These are phyloP conservation scores for Metrosideros polymorpha DNA, from an alignment of 441 rosid genomes.

Conservation along the genomic window DNA sequence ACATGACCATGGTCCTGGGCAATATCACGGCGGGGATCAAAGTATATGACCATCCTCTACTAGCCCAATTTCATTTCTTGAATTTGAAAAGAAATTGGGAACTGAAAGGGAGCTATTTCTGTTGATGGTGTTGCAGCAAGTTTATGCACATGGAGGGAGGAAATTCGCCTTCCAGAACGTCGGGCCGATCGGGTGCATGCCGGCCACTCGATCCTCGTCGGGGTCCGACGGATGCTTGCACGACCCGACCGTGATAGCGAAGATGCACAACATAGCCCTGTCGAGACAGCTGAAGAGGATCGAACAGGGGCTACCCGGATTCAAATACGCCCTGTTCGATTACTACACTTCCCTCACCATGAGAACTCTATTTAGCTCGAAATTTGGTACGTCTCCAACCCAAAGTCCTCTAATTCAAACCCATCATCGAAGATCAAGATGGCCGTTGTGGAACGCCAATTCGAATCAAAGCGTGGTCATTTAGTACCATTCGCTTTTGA, in stretches of 20 bases:
- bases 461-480: neutral
- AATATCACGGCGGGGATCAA: neutral
- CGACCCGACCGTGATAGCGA: slow-evolving; percentile 5
- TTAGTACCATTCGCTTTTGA: neutral
- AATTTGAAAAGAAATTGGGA: neutral
- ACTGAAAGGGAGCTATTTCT: neutral
- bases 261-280: slow-evolving; percentile 20
- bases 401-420: neutral
- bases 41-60: neutral
- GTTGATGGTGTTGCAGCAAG: neutral
- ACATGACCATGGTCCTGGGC: neutral
- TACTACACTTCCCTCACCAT: slow-evolving; percentile 16
- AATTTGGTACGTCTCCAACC: slow-evolving; percentile 13
- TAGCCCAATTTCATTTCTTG: neutral
- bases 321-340: slow-evolving; percentile 22
- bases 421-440: neutral
- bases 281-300: slow-evolving; percentile 2
- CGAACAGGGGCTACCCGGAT: slow-evolving; percentile 10
- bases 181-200: slow-evolving; percentile 29
- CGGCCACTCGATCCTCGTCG: neutral
- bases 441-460: neutral
- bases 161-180: slow-evolving; percentile 22
- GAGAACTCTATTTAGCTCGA: slow-evolving; percentile 13
- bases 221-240: slow-evolving; percentile 10
- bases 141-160: slow-evolving; percentile 22